A percentile compares a stretch with the other conserved stretches of the same genome.
Conservation (phyloP, 2,329 filamentous ascomycete genomes). For the Exophiala lecanii-corni region DNA sequence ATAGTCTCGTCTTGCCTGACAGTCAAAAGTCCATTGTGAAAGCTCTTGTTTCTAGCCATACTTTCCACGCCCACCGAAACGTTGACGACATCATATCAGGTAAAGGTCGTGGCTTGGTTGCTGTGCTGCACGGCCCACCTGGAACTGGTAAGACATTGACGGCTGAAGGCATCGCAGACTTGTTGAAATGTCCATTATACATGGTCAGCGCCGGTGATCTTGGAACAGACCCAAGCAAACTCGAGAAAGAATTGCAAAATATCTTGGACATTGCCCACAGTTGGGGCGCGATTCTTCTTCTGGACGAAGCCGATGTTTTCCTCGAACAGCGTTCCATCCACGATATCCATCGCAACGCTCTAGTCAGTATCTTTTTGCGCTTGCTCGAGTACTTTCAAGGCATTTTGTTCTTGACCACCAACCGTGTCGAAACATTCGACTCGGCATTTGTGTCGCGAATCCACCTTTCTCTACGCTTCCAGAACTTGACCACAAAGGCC, state of each 20-base stretch:
- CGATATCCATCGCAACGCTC: constrained; percentile 77
- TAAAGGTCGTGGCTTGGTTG: constrained; percentile 80
- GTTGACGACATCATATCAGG: constrained; percentile 80
- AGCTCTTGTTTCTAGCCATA: constrained; percentile 78
- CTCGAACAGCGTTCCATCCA: constrained; percentile 77
- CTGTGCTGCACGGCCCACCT: constrained; percentile 77
- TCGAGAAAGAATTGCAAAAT: constrained; percentile 74
- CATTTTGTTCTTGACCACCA: constrained; percentile 84
- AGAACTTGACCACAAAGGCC: constrained; percentile 65
- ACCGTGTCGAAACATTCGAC: constrained; percentile 80
- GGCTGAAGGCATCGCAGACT: constrained; percentile 78
- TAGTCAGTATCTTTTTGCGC: constrained; percentile 82
- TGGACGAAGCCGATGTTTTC: constrained; percentile 83
- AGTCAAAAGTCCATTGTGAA: constrained; percentile 66
- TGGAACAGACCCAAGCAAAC: constrained; percentile 67
- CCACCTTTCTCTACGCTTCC: constrained; percentile 78
- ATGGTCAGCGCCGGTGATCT: constrained; percentile 79
- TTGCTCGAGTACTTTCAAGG: constrained; percentile 89
- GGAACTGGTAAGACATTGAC: constrained; percentile 88
- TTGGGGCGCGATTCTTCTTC: constrained; percentile 78
- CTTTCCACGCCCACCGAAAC: constrained; percentile 72
- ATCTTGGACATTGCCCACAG: constrained; percentile 81
- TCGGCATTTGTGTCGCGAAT: constrained; percentile 77
- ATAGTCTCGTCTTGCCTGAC: constrained; percentile 67
- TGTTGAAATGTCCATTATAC: constrained; percentile 76